Base-by-base conservation (phyloP, 1,284 basidiomycete species). In the Sphaerobolus stellatus region DNA sequence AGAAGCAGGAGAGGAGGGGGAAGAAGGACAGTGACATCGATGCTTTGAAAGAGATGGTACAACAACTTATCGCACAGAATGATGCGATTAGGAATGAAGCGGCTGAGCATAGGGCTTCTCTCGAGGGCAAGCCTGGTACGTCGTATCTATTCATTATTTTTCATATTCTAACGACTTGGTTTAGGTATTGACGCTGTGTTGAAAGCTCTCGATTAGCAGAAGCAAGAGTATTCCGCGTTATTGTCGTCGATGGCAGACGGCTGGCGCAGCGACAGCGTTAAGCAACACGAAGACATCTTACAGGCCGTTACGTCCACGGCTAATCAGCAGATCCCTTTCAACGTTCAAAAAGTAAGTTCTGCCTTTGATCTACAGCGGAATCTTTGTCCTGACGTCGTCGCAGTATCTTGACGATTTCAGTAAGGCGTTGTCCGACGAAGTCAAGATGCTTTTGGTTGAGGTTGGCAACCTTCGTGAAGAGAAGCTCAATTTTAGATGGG, bases 271-370 rank as follows among this genome's bases (percentile, higher is more conserved):
- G 87, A 90, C 50, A 83, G 75, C 58, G 71, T 70, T 20, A 75
- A 74, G 56, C 83, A 85, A 56, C 84, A n/a, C n/a, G 71, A 79
- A 56, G 83, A 84, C 44, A 83, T 82, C 3, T 71, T 90, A 38
- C 74, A 75, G 2, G 81, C 81, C 38, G 81, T 90, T 34, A 75
- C 77, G 50, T 74, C 79, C 22, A 88, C 84, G 36, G 86, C 86
- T 0, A 73, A 82, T 56, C 81, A 86, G 61, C 85, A 85, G 68
- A 80, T 90, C 14, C 82, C 82, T 8, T 90, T 84, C 75, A 90
- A 90, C 58, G 81, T 90, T 5, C 84, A 88, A 75, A 80, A 80
- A 29, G 86, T 89, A 71, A 57, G 82, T 69, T 4, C 38, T 28
- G n/a, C 20, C 18, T 47, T 20, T 20, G 2, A 9, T 24, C 45